Evolutionary conservation across 306 rosid species (phyloP).

Genomic region (Quercus variabilis): DNA sequence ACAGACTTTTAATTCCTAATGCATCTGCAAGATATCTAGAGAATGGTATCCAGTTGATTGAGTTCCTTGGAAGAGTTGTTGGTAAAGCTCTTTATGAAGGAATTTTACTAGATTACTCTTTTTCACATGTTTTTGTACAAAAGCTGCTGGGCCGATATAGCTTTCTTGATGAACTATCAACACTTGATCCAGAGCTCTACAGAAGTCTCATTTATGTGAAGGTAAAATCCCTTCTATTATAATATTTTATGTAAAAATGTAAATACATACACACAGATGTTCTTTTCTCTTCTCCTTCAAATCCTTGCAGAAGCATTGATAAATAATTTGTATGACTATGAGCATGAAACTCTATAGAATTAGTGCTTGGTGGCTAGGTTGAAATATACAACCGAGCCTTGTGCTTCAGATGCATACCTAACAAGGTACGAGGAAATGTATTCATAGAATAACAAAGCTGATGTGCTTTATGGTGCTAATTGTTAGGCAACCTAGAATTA

Average conservation of each 20-base stretch:
- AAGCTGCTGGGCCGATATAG: conserved; percentile 94
- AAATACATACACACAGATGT: conserved; percentile 3
- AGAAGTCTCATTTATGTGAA: conserved; percentile 91
- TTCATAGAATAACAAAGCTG: neutral
- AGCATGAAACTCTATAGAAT: conserved; percentile 5
- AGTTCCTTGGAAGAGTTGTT: conserved; percentile 95
- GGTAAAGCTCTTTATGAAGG: conserved; percentile 99
- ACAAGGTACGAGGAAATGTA: neutral
- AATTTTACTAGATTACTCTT: conserved; percentile 91
- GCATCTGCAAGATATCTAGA: conserved; percentile 81
- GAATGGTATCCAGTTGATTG: conserved; percentile 95
- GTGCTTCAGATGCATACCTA: neutral
- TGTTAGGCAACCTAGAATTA: neutral
- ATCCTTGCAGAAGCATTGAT: conserved; percentile 11
- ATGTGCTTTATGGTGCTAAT: neutral
- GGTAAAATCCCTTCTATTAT: conserved; percentile 42
- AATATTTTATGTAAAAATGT: neutral
- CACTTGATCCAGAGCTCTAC: conserved; percentile 93
- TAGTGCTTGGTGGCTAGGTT: conserved; percentile 9
- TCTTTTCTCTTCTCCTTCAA: conserved; percentile 15
- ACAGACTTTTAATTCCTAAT: conserved; percentile 79
- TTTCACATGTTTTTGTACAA: conserved; percentile 89
- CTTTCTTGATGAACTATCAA: conserved; percentile 92
- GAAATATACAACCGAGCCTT: neutral
- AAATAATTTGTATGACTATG: conserved; percentile 6